Percentiles rank a stretch among this genome's conserved stretches.
These are phyloP conservation scores for Stentor coeruleus DNA, from an alignment of 73 alveolate genomes.

Conservation along the genomic window DNA sequence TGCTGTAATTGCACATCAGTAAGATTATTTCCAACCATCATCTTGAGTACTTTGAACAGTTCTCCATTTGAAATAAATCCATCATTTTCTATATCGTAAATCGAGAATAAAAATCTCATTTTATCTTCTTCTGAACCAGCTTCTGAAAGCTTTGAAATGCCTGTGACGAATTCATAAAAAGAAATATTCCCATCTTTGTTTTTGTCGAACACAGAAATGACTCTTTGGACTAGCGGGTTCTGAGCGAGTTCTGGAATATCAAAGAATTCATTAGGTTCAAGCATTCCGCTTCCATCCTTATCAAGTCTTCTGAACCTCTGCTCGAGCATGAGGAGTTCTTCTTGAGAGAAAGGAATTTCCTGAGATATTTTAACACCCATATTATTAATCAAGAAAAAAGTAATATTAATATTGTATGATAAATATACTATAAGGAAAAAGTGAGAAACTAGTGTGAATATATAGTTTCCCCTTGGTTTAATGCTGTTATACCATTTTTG, in stretches of 20 bases:
- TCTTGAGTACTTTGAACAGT: slow-evolving; percentile 80
- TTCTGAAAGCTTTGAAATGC: slow-evolving; percentile 78
- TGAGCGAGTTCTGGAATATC: slow-evolving; percentile 92
- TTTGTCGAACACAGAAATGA: slow-evolving; percentile 83
- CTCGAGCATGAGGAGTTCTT: no score
- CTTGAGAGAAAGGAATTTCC: no score
- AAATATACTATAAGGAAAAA: no score
- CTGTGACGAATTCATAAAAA: slow-evolving; percentile 89
- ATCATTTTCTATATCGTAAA: slow-evolving; percentile 88
- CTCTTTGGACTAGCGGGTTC: slow-evolving; percentile 90
- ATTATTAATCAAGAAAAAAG: no score
- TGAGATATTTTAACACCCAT: no score
- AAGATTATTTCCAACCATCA: slow-evolving; percentile 93
- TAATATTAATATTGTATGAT: no score
- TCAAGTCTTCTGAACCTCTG: slow-evolving; percentile 81
- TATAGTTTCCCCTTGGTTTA: no score
- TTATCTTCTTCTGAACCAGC: slow-evolving; percentile 89
- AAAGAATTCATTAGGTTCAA: slow-evolving; percentile 93
- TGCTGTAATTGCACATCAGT: slow-evolving; percentile 89
- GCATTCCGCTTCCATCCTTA: slow-evolving; percentile 79
- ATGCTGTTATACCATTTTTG: no score
- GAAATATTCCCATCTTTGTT: slow-evolving; percentile 90
- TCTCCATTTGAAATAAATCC: slow-evolving; percentile 94
- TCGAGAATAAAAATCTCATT: slow-evolving; percentile 83
- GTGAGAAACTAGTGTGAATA: no score